These are phyloP conservation scores for Colletotrichum acutatum DNA, from an alignment of 2,329 filamentous ascomycete genomes.

Conservation along the genomic window DNA sequence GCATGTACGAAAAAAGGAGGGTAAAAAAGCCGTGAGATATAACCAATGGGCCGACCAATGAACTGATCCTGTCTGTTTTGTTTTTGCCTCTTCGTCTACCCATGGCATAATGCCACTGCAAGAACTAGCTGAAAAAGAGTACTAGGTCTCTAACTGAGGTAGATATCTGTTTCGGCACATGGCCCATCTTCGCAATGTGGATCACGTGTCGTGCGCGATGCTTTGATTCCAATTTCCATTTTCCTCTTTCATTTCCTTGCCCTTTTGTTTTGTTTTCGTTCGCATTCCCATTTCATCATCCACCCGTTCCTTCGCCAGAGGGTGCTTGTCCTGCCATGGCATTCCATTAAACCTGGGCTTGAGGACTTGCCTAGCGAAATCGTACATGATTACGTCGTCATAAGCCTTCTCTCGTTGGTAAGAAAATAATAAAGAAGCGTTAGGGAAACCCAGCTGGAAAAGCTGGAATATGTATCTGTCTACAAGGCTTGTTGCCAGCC, in stretches of 20 bases:
- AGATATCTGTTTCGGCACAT: not conserved
- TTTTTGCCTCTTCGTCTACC: conserved; percentile 33
- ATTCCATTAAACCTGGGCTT: not conserved
- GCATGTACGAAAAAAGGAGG: not conserved
- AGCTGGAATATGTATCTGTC: not conserved
- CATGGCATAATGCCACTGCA: conserved; percentile 25
- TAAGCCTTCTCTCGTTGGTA: conserved; percentile 2
- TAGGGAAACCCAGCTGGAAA: not conserved
- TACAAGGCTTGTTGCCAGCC: conserved; percentile 4
- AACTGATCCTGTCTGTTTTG: conserved; percentile 5
- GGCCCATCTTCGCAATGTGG: not conserved
- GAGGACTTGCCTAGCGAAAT: not conserved
- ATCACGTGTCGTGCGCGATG: not conserved
- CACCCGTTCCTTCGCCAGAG: conserved; percentile 8
- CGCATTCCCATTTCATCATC: conserved; percentile 18
- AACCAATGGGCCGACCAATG: conserved; percentile 18
- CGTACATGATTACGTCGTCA: conserved; percentile 18
- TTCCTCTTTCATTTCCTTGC: not conserved
- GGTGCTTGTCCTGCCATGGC: not conserved
- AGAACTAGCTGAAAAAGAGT: not conserved
- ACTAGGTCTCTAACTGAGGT: not conserved
- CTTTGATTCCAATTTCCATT: not conserved
- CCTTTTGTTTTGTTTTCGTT: conserved; percentile 2
- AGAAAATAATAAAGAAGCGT: conserved; percentile 17
- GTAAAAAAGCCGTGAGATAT: not conserved